Evolutionary conservation across 2,329 filamentous ascomycete species (phyloP).

Genomic region (Fusarium devonianum): DNA sequence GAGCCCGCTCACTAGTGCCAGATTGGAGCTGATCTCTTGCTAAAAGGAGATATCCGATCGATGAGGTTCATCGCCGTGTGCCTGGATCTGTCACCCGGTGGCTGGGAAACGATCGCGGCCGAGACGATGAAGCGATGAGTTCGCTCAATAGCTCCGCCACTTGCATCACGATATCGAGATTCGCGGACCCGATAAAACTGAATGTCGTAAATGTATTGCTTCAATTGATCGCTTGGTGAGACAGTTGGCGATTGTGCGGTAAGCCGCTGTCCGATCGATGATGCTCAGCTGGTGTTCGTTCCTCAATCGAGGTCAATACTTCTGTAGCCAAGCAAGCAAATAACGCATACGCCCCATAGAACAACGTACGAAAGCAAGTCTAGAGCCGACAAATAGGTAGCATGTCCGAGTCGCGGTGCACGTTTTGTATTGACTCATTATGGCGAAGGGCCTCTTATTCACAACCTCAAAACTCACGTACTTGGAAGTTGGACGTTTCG

Average conservation of each 20-base stretch:
- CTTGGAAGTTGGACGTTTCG: too few species aligned
- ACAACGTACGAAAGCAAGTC: neutral
- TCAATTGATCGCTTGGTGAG: slow-evolving; percentile 9
- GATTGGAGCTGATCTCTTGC: slow-evolving; percentile 1
- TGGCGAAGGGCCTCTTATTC: too few species aligned
- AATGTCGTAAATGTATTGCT: neutral
- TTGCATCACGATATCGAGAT: slow-evolving; percentile 11
- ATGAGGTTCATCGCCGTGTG: slow-evolving; percentile 10
- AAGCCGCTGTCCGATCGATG: slow-evolving; percentile 17
- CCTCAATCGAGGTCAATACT: slow-evolving; percentile 13
- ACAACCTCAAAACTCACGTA: too few species aligned
- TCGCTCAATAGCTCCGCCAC: neutral
- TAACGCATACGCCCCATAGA: neutral
- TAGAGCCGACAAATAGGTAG: too few species aligned
- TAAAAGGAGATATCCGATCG: slow-evolving; percentile 17
- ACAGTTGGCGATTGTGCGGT: slow-evolving; percentile 2
- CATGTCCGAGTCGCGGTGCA: too few species aligned
- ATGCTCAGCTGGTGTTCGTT: slow-evolving; percentile 14
- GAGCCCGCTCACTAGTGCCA: slow-evolving; percentile 12
- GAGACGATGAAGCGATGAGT: neutral
- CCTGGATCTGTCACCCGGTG: slow-evolving; percentile 13
- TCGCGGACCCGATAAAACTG: neutral
- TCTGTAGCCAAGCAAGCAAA: neutral
- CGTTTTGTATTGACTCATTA: too few species aligned
- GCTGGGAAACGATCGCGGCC: slow-evolving; percentile 13